Evolutionary conservation across 805 yeast genomes (phyloP).

Genomic region (Saccharomyces eubayanus): DNA sequence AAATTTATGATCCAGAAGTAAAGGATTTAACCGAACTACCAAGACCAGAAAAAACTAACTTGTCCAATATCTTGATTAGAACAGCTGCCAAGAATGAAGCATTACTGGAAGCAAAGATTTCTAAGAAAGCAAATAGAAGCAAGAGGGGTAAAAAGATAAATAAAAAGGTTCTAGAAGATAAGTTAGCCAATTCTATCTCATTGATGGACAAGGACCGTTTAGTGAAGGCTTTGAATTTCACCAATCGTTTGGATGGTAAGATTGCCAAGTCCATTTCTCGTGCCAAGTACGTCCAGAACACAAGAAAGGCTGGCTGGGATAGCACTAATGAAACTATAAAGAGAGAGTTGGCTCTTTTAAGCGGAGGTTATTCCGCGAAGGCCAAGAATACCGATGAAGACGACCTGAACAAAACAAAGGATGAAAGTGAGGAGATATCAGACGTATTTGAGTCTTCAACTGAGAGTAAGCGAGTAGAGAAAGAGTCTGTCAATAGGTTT

Average conservation of each 20-base stretch:
- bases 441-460: not conserved
- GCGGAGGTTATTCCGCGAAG: conserved; percentile 3
- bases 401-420: conserved; percentile 16
- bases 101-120: conserved; percentile 48
- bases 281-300: conserved; percentile 50
- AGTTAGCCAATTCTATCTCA: conserved; percentile 20
- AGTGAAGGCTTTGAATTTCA: conserved; percentile 43
- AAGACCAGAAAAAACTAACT: conserved; percentile 51
- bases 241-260: conserved; percentile 51
- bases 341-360: conserved; percentile 16
- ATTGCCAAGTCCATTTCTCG: conserved; percentile 57
- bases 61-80: conserved; percentile 57
- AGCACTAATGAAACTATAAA: conserved; percentile 46
- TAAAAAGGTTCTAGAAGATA: conserved; percentile 20
- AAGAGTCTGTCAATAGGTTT: conserved; percentile 20
- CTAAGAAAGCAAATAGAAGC: conserved; percentile 30
- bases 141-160: conserved; percentile 15
- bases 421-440: conserved; percentile 14
- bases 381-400: conserved; percentile 8
- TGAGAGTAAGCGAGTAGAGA: not conserved
- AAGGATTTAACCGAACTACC: conserved; percentile 46
- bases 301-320: conserved; percentile 71
- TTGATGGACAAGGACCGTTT: conserved; percentile 33
- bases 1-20: conserved; percentile 38
- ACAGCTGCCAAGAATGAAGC: conserved; percentile 59